A percentile compares a stretch with the other conserved stretches of the same genome.
These are phyloP conservation scores for Pigoraptor vietnamica DNA, from an alignment of 78 protist species.

Conservation along the genomic window DNA sequence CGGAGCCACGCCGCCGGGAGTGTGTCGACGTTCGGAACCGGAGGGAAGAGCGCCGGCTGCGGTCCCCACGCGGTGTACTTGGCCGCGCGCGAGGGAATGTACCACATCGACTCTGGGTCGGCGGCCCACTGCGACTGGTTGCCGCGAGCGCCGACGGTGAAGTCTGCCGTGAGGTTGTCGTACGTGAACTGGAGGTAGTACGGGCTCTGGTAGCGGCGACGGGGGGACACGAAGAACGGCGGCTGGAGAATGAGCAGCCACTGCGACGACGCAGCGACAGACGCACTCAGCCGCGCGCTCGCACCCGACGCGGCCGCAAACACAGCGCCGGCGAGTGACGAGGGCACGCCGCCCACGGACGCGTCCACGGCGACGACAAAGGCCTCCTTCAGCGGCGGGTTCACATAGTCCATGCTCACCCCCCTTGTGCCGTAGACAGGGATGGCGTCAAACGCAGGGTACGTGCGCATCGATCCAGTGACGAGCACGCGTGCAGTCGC, in stretches of 20 bases:
- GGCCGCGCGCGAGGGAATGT: not conserved
- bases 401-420: not conserved
- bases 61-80: not conserved
- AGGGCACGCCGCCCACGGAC: not conserved
- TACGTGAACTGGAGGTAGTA: not conserved
- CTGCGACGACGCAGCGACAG: not conserved
- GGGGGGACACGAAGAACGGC: not conserved
- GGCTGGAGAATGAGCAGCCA: not conserved
- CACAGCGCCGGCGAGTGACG: not conserved
- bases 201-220: not conserved
- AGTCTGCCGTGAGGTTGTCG: not conserved
- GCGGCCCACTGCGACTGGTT: not conserved
- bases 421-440: not conserved
- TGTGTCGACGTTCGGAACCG: not conserved
- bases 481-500: not conserved
- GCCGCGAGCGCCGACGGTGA: not conserved
- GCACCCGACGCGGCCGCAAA: not conserved
- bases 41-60: not conserved
- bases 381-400: not conserved
- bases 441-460: not conserved
- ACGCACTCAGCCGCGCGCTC: not conserved
- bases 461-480: not conserved
- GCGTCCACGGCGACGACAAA: not conserved
- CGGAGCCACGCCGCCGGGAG: not conserved
- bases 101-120: not conserved